Conservation (phyloP, 2,329 filamentous ascomycete genomes). For the Claviceps quebecensis region DNA sequence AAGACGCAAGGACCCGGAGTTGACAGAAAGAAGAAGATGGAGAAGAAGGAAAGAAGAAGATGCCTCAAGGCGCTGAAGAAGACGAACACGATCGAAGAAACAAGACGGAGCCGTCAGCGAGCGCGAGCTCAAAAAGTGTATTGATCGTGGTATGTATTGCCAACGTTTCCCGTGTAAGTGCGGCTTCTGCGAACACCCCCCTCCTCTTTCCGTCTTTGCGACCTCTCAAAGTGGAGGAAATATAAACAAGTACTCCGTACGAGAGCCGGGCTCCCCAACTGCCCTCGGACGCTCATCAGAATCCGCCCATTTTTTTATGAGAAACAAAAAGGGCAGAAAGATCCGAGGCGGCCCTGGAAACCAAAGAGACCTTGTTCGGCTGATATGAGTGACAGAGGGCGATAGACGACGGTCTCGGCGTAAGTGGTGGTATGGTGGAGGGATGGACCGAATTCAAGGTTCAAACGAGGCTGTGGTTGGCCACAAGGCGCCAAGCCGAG, state of each 20-base stretch:
- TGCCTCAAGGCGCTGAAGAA: not conserved
- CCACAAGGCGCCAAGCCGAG: slow-evolving; percentile 7
- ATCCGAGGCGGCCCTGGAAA: slow-evolving; percentile 6
- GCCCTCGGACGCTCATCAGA: slow-evolving; percentile 5
- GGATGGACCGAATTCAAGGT: slow-evolving; percentile 11
- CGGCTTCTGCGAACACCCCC: slow-evolving; percentile 4
- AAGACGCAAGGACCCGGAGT: not conserved
- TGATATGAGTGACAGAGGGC: slow-evolving; percentile 10
- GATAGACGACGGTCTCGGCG: slow-evolving; percentile 11
- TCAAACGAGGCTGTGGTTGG: slow-evolving; percentile 11
- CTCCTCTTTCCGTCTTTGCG: slow-evolving; percentile 1
- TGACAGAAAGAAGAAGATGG: not conserved
- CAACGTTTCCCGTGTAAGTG: slow-evolving; percentile 3
- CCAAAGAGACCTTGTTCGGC: slow-evolving; percentile 9
- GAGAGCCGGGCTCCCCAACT: slow-evolving; percentile 1
- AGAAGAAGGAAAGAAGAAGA: not conserved
- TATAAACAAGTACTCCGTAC: not conserved
- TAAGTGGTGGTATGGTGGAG: slow-evolving; percentile 8
- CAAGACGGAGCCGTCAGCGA: not conserved
- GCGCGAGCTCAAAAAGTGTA: not conserved
- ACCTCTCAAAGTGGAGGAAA: slow-evolving; percentile 1
- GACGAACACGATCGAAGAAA: slow-evolving; percentile 1
- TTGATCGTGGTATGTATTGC: not conserved
- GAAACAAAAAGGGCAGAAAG: slow-evolving; percentile 7
- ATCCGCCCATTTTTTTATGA: slow-evolving; percentile 14